Conservation (phyloP, 1,284 basidiomycete species). For the Kwoniella shivajii region DNA sequence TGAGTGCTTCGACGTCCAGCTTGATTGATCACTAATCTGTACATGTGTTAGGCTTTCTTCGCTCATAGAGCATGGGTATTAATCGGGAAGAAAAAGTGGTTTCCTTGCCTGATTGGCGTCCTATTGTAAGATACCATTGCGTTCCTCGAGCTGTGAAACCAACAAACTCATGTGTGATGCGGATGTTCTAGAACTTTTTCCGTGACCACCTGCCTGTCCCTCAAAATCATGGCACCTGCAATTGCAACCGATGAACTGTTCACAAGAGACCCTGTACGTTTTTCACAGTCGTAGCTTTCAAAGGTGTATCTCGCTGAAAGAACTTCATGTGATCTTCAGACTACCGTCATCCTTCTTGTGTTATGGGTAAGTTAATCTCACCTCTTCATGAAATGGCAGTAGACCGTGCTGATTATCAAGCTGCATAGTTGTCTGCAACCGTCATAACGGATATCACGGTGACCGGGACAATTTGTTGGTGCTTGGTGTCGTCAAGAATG, state of each 20-base stretch:
- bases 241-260: neutral
- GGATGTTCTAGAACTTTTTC: slow-evolving; percentile 1
- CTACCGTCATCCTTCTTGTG: neutral
- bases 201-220: neutral
- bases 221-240: slow-evolving; percentile 8
- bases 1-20: neutral
- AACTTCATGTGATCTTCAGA: neutral
- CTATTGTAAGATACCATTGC: neutral
- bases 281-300: too few species aligned
- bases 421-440: neutral
- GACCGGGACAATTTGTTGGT: slow-evolving; percentile 5
- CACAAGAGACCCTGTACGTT: neutral
- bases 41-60: slow-evolving; percentile 10
- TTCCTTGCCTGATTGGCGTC: neutral
- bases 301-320: too few species aligned
- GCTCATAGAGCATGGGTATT: slow-evolving; percentile 11
- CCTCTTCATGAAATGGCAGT: neutral
- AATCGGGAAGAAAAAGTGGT: neutral
- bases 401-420: neutral
- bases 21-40: neutral
- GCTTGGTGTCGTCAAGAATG: neutral
- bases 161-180: neutral
- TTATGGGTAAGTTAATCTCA: slow-evolving; percentile 6
- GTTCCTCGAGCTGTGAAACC: neutral
- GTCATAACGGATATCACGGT: slow-evolving; percentile 10